A percentile compares a stretch with the other conserved stretches of the same genome.
Evolutionary conservation across 2,329 filamentous ascomycete genomes (phyloP).

Genomic region (Stachybotrys elegans): DNA sequence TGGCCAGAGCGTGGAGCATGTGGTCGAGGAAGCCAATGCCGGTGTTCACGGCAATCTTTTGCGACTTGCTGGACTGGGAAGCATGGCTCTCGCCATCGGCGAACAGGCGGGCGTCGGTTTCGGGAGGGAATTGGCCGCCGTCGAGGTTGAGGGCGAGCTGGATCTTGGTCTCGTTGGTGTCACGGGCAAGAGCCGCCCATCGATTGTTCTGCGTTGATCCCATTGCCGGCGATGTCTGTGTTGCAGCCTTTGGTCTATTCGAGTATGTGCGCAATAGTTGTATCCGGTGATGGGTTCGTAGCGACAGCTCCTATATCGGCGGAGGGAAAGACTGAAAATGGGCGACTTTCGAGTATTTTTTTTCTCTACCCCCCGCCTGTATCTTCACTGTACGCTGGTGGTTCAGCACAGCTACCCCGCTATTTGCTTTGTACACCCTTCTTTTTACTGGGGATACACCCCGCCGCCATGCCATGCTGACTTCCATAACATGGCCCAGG

Average conservation of each 20-base stretch:
- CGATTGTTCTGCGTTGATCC: conserved; percentile 38
- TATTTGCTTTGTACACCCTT: conserved; percentile 18
- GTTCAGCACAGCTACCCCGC: conserved; percentile 21
- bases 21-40: conserved; percentile 98
- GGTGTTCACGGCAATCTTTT: conserved; percentile 82
- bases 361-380: conserved; percentile 9
- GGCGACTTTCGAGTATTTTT: conserved; percentile 9
- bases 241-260: neutral
- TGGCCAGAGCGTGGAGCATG: conserved; percentile 95
- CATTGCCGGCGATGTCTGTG: conserved; percentile 12
- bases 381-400: conserved; percentile 8
- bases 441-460: too few species aligned
- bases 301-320: neutral
- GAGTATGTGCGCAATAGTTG: conserved; percentile 6
- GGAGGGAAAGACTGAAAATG: neutral
- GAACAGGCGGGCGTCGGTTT: conserved; percentile 53
- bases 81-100: conserved; percentile 62
- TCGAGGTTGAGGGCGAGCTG: conserved; percentile 89
- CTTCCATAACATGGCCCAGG: too few species aligned
- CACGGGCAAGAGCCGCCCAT: conserved; percentile 74
- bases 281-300: too few species aligned
- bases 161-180: conserved; percentile 98
- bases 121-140: conserved; percentile 70
- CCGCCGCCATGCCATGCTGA: too few species aligned
- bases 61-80: conserved; percentile 75